phyloP scores from a whole-genome alignment of 805 yeast species.

The Hyphopichia homilentoma region DNA sequence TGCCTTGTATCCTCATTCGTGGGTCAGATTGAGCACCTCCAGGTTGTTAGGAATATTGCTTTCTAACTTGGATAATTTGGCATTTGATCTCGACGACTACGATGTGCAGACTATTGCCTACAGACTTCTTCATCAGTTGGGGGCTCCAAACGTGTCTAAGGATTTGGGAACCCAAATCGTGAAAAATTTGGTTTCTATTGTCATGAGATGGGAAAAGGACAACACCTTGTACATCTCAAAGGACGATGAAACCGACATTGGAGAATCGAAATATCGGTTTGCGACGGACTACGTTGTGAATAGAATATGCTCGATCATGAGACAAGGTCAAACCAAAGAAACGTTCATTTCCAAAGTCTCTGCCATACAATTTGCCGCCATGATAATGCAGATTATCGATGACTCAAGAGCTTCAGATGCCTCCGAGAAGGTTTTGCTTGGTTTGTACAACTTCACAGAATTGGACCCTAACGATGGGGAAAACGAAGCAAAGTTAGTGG shows the following conservation, averaged over 20 bases:
- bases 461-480: slow-evolving; percentile 37
- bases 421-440: slow-evolving; percentile 49
- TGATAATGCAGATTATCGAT: slow-evolving; percentile 50
- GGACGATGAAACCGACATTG: slow-evolving; percentile 18
- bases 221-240: slow-evolving; percentile 28
- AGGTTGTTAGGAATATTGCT: slow-evolving; percentile 56
- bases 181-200: slow-evolving; percentile 60
- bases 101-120: slow-evolving; percentile 67
- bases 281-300: slow-evolving; percentile 60
- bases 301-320: slow-evolving; percentile 59
- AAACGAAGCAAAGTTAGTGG: slow-evolving; percentile 49
- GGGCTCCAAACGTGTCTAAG: slow-evolving; percentile 71
- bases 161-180: slow-evolving; percentile 60
- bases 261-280: slow-evolving; percentile 23
- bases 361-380: slow-evolving; percentile 66
- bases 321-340: slow-evolving; percentile 60
- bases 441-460: slow-evolving; percentile 50
- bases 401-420: slow-evolving; percentile 37
- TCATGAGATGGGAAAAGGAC: slow-evolving; percentile 57
- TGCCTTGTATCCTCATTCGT: slow-evolving; percentile 81
- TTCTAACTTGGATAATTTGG: slow-evolving; percentile 30
- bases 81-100: slow-evolving; percentile 32
- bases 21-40: slow-evolving; percentile 75
- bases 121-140: slow-evolving; percentile 70
- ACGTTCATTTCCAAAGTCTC: slow-evolving; percentile 60